Conservation (phyloP, 495 filamentous ascomycete genomes). For the Neurospora tetraspora region DNA sequence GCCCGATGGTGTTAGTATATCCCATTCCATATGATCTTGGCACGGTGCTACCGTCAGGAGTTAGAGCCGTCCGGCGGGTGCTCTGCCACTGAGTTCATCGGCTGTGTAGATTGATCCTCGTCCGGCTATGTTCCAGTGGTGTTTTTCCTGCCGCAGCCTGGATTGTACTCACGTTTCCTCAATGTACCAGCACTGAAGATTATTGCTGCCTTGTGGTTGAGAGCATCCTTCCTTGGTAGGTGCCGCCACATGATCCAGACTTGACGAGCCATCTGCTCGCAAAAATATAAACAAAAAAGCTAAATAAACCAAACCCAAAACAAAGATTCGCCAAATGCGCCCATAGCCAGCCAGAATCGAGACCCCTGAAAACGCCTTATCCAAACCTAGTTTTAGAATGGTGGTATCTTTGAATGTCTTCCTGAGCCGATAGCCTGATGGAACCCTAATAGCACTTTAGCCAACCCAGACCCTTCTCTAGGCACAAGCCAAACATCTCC, state of each 20-base stretch:
- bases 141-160: neutral
- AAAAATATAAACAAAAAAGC: neutral
- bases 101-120: neutral
- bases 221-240: neutral
- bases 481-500: constrained; percentile 35
- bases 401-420: neutral
- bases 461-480: constrained; percentile 19
- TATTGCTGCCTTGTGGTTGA: neutral
- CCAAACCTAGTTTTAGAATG: neutral
- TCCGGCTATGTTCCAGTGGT: neutral
- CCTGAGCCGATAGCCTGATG: constrained; percentile 7
- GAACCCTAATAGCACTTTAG: constrained; percentile 1
- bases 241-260: neutral
- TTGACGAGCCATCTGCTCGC: neutral
- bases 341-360: neutral
- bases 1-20: neutral
- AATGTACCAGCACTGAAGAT: neutral
- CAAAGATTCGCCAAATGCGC: neutral
- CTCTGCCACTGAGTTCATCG: neutral
- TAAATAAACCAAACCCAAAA: neutral
- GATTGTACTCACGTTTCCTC: neutral
- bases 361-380: neutral
- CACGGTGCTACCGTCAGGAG: neutral
- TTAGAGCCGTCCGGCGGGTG: neutral
- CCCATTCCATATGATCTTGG: neutral